Evolutionary conservation across 495 filamentous ascomycete species (phyloP).

Genomic region (Daldinia decipiens): DNA sequence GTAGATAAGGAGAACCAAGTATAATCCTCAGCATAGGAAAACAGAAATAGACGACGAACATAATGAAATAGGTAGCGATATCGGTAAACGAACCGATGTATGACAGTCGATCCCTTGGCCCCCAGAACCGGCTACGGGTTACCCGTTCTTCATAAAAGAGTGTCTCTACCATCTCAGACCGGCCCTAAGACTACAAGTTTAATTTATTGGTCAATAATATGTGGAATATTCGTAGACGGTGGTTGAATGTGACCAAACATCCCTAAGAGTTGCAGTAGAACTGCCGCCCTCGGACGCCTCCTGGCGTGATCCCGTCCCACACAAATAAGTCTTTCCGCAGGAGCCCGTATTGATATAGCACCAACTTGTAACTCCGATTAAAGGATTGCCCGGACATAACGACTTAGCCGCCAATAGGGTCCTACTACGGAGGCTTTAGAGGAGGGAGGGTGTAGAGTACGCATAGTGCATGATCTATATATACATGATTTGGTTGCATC

Average conservation of each 20-base stretch:
- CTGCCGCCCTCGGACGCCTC: constrained; percentile 4
- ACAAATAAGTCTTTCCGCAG: constrained; percentile 9
- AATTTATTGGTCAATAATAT: neutral
- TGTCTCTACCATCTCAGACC: neutral
- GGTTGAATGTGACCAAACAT: constrained; percentile 14
- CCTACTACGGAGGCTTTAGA: constrained; percentile 12
- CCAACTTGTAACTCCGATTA: constrained; percentile 20
- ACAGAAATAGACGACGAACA: no score
- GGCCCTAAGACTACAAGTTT: neutral
- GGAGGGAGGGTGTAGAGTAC: constrained; percentile 22
- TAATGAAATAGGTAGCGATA: no score
- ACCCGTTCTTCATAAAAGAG: neutral
- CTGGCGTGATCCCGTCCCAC: constrained; percentile 12
- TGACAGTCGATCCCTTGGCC: neutral
- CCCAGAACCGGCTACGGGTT: neutral
- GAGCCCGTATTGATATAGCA: constrained; percentile 17
- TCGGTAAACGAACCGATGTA: neutral
- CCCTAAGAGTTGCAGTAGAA: constrained; percentile 2
- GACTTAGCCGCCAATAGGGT: constrained; percentile 30
- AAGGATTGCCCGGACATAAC: constrained; percentile 27
- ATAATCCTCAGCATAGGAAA: no score
- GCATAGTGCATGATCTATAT: constrained; percentile 39
- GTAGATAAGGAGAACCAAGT: no score
- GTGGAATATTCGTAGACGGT: constrained; percentile 18
- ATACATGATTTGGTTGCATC: constrained; percentile 2